Conservation (phyloP, 2,329 filamentous ascomycete genomes). For the Exserohilum rostratum region DNA sequence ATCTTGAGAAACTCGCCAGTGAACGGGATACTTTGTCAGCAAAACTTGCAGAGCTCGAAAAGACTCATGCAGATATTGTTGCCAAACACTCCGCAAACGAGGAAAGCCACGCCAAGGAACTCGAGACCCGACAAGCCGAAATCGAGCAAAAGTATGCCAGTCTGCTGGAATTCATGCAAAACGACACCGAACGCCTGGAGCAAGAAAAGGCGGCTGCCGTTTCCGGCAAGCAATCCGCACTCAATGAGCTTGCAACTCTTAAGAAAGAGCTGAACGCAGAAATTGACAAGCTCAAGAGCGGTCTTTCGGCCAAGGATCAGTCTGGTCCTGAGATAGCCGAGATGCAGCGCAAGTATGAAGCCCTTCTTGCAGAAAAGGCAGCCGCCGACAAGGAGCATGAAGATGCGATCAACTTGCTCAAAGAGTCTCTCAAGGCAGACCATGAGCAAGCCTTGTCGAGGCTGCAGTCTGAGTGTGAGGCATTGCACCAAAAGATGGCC, state of each 20-base stretch:
- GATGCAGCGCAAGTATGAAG: conserved; percentile 36
- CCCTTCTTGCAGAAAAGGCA: conserved; percentile 33
- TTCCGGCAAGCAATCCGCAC: conserved; percentile 28
- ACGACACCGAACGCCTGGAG: conserved; percentile 32
- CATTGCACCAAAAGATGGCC: conserved; percentile 28
- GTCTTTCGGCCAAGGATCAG: conserved; percentile 26
- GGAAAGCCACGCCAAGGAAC: conserved; percentile 30
- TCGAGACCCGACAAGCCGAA: conserved; percentile 33
- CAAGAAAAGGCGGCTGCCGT: conserved; percentile 34
- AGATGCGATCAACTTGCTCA: conserved; percentile 32
- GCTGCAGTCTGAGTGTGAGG: conserved; percentile 35
- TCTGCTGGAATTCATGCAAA: conserved; percentile 39
- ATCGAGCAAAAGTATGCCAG: conserved; percentile 40
- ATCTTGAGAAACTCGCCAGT: conserved; percentile 26
- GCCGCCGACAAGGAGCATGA: conserved; percentile 38
- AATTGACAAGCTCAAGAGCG: conserved; percentile 28
- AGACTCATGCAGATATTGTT: conserved; percentile 21
- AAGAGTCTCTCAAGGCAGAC: conserved; percentile 34
- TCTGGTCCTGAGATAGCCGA: conserved; percentile 24
- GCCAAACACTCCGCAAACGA: conserved; percentile 25
- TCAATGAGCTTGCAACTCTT: conserved; percentile 34
- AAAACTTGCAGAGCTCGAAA: conserved; percentile 32
- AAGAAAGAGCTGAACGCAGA: conserved; percentile 30
- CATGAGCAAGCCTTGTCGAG: conserved; percentile 31
- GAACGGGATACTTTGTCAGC: conserved; percentile 27